Evolutionary conservation across 768 basidiomycete genomes (phyloP).

Genomic region (Mrakia frigida): DNA sequence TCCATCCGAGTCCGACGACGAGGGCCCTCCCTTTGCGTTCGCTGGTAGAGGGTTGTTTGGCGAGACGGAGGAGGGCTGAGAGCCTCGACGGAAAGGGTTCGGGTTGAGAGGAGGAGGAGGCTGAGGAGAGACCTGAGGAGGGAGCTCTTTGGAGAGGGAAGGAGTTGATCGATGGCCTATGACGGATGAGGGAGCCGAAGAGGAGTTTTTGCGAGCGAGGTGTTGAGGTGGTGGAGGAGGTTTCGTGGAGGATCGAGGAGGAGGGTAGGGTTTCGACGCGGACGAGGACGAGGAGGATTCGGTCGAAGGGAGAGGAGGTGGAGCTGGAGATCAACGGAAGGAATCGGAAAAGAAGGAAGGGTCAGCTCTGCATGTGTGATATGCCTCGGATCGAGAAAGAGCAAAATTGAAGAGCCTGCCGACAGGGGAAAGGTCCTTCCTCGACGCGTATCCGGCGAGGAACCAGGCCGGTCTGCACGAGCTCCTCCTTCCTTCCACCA

Average conservation of each 20-base stretch:
- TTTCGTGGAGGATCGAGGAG: background rate
- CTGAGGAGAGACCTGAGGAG: background rate
- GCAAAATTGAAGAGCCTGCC: background rate
- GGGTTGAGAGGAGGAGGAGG: background rate
- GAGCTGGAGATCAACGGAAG: background rate
- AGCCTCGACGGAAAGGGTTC: background rate
- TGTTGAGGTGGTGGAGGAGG: slow-evolving; percentile 20
- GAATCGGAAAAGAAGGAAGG: background rate
- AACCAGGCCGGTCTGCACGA: background rate
- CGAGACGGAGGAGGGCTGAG: background rate
- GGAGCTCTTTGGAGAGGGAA: background rate
- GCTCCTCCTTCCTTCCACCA: background rate
- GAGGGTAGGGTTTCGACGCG: background rate
- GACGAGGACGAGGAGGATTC: background rate
- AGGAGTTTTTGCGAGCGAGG: slow-evolving; percentile 7
- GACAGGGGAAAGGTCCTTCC: background rate
- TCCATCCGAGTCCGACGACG: slow-evolving; percentile 5
- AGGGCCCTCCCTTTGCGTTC: background rate
- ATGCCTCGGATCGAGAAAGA: background rate
- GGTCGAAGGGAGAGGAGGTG: background rate
- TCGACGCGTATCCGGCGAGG: background rate
- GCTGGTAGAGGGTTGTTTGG: background rate
- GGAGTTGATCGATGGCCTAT: slow-evolving; percentile 1
- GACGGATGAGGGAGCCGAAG: background rate
- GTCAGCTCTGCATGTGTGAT: background rate